Evolutionary conservation across 2,329 filamentous ascomycete species (phyloP).

Genomic region (Elsinoe perseae): DNA sequence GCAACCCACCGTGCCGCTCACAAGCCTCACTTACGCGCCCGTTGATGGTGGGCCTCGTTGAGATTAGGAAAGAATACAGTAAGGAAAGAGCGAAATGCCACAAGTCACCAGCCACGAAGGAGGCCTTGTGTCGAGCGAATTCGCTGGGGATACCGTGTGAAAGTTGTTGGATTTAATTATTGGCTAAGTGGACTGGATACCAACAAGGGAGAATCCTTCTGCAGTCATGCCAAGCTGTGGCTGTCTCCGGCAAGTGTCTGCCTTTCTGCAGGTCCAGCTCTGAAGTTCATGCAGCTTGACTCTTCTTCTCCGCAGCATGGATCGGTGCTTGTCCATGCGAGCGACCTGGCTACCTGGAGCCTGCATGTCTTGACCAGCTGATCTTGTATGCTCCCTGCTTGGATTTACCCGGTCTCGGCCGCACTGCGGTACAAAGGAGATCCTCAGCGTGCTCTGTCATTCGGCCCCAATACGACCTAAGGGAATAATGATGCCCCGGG

Average conservation of each 20-base stretch:
- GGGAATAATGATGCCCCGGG: not conserved
- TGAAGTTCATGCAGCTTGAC: not conserved
- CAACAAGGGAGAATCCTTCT: not conserved
- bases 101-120: not conserved
- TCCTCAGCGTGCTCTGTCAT: not conserved
- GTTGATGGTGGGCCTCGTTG: not conserved
- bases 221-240: not conserved
- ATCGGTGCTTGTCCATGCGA: not conserved
- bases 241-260: not conserved
- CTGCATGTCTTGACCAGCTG: not conserved
- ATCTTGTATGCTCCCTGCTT: not conserved
- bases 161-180: not conserved
- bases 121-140: not conserved
- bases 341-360: not conserved
- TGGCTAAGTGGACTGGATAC: not conserved
- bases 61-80: not conserved
- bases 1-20: slow-evolving; percentile 5
- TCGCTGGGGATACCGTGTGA: not conserved
- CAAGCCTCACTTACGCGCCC: slow-evolving; percentile 1
- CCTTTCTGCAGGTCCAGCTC: slow-evolving; percentile 2
- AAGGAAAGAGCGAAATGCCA: not conserved
- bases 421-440: slow-evolving; percentile 1
- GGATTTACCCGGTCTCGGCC: not conserved
- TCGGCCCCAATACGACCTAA: not conserved
- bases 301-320: not conserved